phyloP scores from a whole-genome alignment of 192 early-diverging fungal species.

The Anaeromyces robustus region DNA sequence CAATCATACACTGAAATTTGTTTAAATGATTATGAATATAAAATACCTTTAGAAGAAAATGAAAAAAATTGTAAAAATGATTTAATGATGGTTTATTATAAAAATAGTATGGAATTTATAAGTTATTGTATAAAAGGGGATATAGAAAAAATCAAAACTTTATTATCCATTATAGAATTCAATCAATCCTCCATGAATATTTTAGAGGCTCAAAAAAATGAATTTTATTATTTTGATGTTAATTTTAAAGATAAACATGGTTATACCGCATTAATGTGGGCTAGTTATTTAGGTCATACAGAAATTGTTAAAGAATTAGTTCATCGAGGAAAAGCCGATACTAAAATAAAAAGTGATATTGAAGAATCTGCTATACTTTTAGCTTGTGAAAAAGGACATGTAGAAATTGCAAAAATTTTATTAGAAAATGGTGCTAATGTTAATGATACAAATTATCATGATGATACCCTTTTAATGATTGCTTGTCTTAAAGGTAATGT shows the following conservation, averaged over 20 bases:
- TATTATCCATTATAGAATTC: not conserved
- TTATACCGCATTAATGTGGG: not conserved
- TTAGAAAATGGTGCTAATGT: not conserved
- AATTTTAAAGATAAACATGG: not conserved
- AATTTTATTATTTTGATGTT: not conserved
- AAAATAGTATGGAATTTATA: not conserved
- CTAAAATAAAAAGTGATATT: not conserved
- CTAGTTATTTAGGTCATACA: not conserved
- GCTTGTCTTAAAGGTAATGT: not conserved
- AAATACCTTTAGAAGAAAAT: not conserved
- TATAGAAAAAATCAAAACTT: not conserved
- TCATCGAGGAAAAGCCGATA: not conserved
- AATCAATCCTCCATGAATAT: not conserved
- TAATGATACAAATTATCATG: not conserved
- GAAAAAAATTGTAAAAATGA: not conserved
- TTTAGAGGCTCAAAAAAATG: too few species aligned
- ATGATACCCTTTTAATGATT: not conserved
- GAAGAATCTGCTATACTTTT: not conserved
- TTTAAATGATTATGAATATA: not conserved
- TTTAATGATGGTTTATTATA: not conserved
- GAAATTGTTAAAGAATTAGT: not conserved
- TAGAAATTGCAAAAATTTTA: not conserved
- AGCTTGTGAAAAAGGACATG: not conserved
- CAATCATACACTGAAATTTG: not conserved
- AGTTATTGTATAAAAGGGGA: not conserved